phyloP scores from a whole-genome alignment of 2,329 filamentous ascomycete genomes.

The Plectosphaerella sp. region DNA sequence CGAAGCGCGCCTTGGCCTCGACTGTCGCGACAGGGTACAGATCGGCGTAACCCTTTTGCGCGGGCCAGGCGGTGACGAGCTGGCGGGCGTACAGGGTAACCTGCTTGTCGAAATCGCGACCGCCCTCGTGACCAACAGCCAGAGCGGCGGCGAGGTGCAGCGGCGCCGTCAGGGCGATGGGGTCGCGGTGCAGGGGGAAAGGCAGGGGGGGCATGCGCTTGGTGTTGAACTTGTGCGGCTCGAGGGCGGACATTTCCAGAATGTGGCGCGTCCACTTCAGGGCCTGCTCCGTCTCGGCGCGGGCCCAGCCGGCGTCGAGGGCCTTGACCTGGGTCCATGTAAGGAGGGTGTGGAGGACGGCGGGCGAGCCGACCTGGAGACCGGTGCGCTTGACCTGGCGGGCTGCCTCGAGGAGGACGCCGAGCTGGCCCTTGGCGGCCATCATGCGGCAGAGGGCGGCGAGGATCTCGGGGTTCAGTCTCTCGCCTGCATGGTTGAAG shows the following conservation, averaged over 20 bases:
- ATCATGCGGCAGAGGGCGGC: constrained; percentile 38
- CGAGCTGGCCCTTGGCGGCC: constrained; percentile 33
- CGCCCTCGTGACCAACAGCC: constrained; percentile 25
- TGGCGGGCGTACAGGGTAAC: constrained; percentile 30
- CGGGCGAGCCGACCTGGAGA: constrained; percentile 34
- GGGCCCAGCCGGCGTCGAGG: constrained; percentile 26
- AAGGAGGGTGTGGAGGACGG: constrained; percentile 35
- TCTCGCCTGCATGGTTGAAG: no score
- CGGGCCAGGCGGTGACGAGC: constrained; percentile 36
- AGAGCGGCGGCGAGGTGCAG: constrained; percentile 39
- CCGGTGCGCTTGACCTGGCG: constrained; percentile 41
- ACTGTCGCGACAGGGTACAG: constrained; percentile 27
- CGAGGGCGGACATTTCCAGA: constrained; percentile 43
- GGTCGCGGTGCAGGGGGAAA: constrained; percentile 33
- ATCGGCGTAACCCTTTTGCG: constrained; percentile 26
- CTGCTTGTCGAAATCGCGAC: constrained; percentile 24
- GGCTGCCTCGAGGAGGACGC: constrained; percentile 45
- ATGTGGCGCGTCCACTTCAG: constrained; percentile 41
- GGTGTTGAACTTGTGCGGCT: constrained; percentile 26
- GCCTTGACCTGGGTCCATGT: constrained; percentile 36
- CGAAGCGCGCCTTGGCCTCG: constrained; percentile 20
- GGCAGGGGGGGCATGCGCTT: not conserved
- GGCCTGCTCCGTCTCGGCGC: constrained; percentile 32
- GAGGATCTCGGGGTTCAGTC: not conserved
- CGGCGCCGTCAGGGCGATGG: constrained; percentile 34